Base-by-base conservation (phyloP, 208 protist genomes). In the Leishmania turanica region DNA sequence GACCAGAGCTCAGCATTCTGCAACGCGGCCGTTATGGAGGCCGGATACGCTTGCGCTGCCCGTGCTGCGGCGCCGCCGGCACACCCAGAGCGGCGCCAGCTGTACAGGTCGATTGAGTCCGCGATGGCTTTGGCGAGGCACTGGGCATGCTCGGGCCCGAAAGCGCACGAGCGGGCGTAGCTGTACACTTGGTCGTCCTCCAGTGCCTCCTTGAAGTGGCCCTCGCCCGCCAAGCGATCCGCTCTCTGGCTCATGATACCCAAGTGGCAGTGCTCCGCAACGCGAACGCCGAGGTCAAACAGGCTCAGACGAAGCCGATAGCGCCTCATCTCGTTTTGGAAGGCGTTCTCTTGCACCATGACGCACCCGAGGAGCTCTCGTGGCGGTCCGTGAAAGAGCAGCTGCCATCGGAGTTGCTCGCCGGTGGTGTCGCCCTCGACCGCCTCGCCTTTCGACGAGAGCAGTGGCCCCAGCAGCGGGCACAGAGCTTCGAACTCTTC, bases 231-330 rank as follows among this genome's bases (percentile, higher is more conserved):
- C 3, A 90, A 81, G 11, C 49, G 80, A 80, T 97, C 93, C 27
- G 93, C 92, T 4, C 75, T 70, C 24, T 81, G 82, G 81, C 91
- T 95, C 94, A 96, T 96, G 78, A 87, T 90, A 65, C 91, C 84
- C 40, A 97, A 78, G 79, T 97, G 94, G 86, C 92, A 95, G 77
- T 97, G 94, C 87, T 97, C 94, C 4, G 90, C 94, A 1, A 97
- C 94, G 42, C 94, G 92, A 54, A 95, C 82, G 75, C 94, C 94
- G 71, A 95, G 87, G 69, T 96, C 91, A 70, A 96, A 97, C 21
- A 97, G 89, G 71, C 85, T 86, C 42, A 97, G 84, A 51, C 94
- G 92, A 60, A 97, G 83, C 9, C 94, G 94, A 80, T 97, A 97
- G 73, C 89, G 82, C 76, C 91, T 88, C 85, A 96, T 79, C 77